phyloP scores from a whole-genome alignment of 225 moss, liverwort and hornwort species.

The Bryum argenteum region DNA sequence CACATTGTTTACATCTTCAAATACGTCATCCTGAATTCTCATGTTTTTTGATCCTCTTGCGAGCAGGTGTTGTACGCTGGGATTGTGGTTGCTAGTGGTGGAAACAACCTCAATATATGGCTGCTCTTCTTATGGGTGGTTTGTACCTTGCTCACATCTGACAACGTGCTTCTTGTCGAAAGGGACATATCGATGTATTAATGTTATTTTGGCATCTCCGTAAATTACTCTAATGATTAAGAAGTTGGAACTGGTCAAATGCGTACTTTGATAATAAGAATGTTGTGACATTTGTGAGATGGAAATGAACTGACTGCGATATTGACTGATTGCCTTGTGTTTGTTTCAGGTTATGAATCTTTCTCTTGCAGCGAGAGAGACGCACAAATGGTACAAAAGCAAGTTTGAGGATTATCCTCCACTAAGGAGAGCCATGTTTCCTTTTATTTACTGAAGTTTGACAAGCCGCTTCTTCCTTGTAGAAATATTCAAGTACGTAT shows the following conservation, averaged over 20 bases:
- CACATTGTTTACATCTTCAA: not conserved
- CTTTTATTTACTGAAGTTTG: slow-evolving; percentile 57
- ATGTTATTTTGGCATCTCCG: not conserved
- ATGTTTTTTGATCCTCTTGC: slow-evolving; percentile 6
- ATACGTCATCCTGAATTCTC: not conserved
- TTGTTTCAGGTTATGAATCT: slow-evolving; percentile 73
- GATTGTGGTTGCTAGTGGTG: slow-evolving; percentile 70
- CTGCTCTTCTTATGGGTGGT: slow-evolving; percentile 71
- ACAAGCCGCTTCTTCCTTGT: not conserved
- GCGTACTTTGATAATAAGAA: not conserved
- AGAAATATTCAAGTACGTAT: not conserved
- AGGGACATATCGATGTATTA: not conserved
- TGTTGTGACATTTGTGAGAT: not conserved
- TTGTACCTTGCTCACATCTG: slow-evolving; percentile 20
- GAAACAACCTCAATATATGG: slow-evolving; percentile 68
- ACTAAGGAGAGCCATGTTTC: slow-evolving; percentile 69
- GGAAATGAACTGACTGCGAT: slow-evolving; percentile 13
- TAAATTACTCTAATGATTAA: not conserved
- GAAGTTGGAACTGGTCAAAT: slow-evolving; percentile 1
- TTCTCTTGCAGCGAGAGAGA: slow-evolving; percentile 62
- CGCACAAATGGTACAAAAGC: slow-evolving; percentile 81
- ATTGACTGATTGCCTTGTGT: slow-evolving; percentile 16
- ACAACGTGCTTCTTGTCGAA: not conserved
- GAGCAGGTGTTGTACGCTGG: slow-evolving; percentile 78
- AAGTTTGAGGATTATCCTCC: slow-evolving; percentile 91